Conservation (phyloP, 805 yeast species). For the Vanderwaltozyma yarrowii region DNA sequence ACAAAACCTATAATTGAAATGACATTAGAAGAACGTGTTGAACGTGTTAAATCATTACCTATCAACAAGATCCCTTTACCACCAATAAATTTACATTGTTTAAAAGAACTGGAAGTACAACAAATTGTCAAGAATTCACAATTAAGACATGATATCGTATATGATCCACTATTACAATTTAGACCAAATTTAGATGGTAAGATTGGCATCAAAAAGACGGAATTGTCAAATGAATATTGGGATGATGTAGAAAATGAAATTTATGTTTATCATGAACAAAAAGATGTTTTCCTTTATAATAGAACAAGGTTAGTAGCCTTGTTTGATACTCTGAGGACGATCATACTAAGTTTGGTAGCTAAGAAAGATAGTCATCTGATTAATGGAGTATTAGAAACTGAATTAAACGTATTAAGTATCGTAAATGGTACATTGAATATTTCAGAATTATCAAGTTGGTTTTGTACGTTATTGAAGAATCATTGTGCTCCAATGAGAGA, state of each 20-base stretch:
- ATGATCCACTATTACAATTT: conserved; percentile 86
- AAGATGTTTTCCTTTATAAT: conserved; percentile 22
- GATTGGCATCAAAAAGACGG: conserved; percentile 68
- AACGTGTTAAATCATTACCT: conserved; percentile 11
- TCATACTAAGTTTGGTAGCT: conserved; percentile 65
- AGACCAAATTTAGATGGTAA: conserved; percentile 88
- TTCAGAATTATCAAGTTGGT: conserved; percentile 59
- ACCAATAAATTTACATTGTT: conserved; percentile 70
- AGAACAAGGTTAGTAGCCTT: conserved; percentile 50
- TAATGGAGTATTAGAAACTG: conserved; percentile 67
- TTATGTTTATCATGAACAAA: conserved; percentile 29
- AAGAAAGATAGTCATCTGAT: conserved; percentile 59
- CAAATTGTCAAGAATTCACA: conserved; percentile 89
- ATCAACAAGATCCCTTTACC: conserved; percentile 48
- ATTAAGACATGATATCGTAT: conserved; percentile 81
- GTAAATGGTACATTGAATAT: conserved; percentile 63
- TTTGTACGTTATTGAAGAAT: conserved; percentile 64
- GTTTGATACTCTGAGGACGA: conserved; percentile 65
- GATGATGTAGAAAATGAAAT: conserved; percentile 62
- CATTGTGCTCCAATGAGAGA: conserved; percentile 97
- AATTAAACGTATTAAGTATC: conserved; percentile 64
- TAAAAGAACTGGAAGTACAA: conserved; percentile 76
- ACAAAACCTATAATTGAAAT: conserved; percentile 4
- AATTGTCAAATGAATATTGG: conserved; percentile 78
- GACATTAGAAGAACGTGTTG: conserved; percentile 19